phyloP scores from a whole-genome alignment of 345 rosid species.

The Gossypium ekmanianum region DNA sequence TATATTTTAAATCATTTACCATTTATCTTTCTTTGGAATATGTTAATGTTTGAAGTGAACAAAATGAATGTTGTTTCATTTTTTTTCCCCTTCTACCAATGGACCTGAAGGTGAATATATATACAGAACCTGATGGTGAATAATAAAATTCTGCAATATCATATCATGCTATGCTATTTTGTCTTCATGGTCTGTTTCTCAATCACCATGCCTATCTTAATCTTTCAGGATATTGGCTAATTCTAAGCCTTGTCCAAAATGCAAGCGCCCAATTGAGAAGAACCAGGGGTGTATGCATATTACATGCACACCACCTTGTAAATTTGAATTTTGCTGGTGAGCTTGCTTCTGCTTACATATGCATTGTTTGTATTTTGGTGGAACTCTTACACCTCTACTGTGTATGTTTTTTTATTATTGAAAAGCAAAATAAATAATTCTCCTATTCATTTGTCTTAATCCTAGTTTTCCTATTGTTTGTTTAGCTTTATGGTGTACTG shows the following conservation, averaged over 20 bases:
- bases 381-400: not conserved
- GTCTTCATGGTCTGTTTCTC: not conserved
- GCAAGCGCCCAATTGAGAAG: conserved; percentile 98
- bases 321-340: conserved; percentile 89
- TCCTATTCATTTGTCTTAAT: not conserved
- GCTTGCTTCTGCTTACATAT: conserved; percentile 2
- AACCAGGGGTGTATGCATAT: conserved; percentile 98
- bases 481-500: not conserved
- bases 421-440: not conserved
- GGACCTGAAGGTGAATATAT: not conserved
- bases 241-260: conserved; percentile 99
- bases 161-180: not conserved
- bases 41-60: not conserved
- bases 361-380: not conserved
- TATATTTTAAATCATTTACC: not conserved
- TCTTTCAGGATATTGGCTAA: conserved; percentile 79
- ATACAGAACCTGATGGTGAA: not conserved
- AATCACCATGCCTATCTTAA: not conserved
- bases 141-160: not conserved
- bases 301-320: conserved; percentile 74
- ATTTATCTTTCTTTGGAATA: conserved; percentile 10
- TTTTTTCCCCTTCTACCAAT: too few relatives aligned
- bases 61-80: not conserved
- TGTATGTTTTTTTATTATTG: not conserved
- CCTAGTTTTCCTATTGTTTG: not conserved